Conservation (phyloP, 2,329 filamentous ascomycete genomes). For the Alternaria brassicicola region DNA sequence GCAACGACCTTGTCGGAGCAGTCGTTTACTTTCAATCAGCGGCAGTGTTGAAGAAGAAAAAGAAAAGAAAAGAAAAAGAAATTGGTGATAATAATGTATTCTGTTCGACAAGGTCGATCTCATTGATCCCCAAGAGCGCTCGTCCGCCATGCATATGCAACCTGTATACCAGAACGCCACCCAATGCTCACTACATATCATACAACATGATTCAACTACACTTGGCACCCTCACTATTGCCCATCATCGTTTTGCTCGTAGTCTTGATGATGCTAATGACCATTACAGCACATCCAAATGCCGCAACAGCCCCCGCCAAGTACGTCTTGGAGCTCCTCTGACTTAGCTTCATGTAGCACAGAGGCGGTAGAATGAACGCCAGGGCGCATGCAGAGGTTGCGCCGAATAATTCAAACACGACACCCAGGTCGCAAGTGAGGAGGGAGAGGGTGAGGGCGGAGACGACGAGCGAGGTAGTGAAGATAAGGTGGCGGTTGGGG, state of each 20-base stretch:
- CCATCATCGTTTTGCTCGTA: slow-evolving; percentile 35
- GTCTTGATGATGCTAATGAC: slow-evolving; percentile 59
- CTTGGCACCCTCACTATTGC: slow-evolving; percentile 27
- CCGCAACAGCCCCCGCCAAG: slow-evolving; percentile 72
- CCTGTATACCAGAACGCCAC: slow-evolving; percentile 16
- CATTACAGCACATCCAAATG: slow-evolving; percentile 82
- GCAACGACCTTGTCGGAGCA: background rate
- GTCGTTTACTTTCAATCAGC: background rate
- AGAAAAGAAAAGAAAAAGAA: background rate
- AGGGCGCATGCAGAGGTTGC: slow-evolving; percentile 92
- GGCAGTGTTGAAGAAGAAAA: background rate
- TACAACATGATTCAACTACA: slow-evolving; percentile 32
- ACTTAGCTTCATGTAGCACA: slow-evolving; percentile 94
- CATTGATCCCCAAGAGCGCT: background rate
- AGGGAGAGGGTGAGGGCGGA: slow-evolving; percentile 78
- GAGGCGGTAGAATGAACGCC: slow-evolving; percentile 91
- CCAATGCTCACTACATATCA: slow-evolving; percentile 29
- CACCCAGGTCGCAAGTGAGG: slow-evolving; percentile 88
- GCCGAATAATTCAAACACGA: slow-evolving; percentile 94
- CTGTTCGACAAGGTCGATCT: background rate
- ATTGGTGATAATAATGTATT: background rate
- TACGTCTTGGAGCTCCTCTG: slow-evolving; percentile 78
- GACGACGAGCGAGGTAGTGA: slow-evolving; percentile 82
- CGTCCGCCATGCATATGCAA: slow-evolving; percentile 4
- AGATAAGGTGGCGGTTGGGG: slow-evolving; percentile 81